Evolutionary conservation across 2,329 filamentous ascomycete genomes (phyloP), one percentile per base, ranked within the genome.

Genomic region (Fusarium lateritium): DNA sequence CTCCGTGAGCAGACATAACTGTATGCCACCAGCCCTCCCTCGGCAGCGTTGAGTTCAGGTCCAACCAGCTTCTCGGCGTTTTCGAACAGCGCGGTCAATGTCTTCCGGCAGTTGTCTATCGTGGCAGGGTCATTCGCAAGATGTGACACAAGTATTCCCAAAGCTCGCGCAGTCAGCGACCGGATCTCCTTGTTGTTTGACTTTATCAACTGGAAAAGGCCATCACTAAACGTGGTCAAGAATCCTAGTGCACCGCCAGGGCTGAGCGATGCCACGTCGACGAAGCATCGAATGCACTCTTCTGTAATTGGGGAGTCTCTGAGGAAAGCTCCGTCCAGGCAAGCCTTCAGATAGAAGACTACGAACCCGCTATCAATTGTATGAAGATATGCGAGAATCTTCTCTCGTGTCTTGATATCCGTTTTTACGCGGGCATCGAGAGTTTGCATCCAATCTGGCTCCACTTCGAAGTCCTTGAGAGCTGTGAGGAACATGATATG

Each of bases 361-460:
- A 88, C 67, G 15, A 77, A 75, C 3, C 77, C 75, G 17, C 77
- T 73, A 26, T 85, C 80, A 2, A 81, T 70, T 42, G 73, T 77
- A 56, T 79, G 73, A 60, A 92, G 74, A 65, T 91, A 88, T 1
- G 76, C 74, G 56, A 84, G 86, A 56, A 94, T 84, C 7, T 84
- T 84, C 26, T 85, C 79, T 40, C 93, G 86, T 13, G 89, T 88
- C 45, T 85, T 81, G 60, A 91, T 85, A 73, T 95, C 92, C 7
- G 91, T 92, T 40, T 89, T 86, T 31, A 96, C 84, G 8, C 91
- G 84, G 2, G 89, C 88, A 70, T 94, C 92, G 4, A 98, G 83
- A 70, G 92, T 91, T 45, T 90, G 85, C 76, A 94, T 92, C 96
- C 96, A 98, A 66, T 95, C 92, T 45, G 91, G 89, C 70, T 95